A percentile compares a stretch with the other conserved stretches of the same genome.
Evolutionary conservation across 2,329 filamentous ascomycete genomes (phyloP).

Genomic region (Rhinocladiella mackenziei): DNA sequence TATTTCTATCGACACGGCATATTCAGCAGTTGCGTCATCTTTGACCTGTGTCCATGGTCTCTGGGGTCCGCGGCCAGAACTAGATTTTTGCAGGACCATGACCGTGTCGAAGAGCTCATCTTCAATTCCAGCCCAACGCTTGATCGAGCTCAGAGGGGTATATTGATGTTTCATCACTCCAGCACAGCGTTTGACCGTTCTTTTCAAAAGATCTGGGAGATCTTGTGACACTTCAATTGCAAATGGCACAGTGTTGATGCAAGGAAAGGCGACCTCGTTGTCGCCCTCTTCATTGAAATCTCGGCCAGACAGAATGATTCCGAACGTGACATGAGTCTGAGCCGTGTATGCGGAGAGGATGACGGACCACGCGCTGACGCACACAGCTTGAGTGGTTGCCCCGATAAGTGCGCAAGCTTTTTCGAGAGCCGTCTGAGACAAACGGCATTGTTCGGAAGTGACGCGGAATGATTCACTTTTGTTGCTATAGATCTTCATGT

Average conservation of each 20-base stretch:
- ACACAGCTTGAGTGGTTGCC: conserved; percentile 70
- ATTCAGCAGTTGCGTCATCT: conserved; percentile 59
- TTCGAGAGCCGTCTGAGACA: conserved; percentile 50
- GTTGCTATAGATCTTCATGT: conserved; percentile 61
- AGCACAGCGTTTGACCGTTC: conserved; percentile 64
- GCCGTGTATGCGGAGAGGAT: conserved; percentile 73
- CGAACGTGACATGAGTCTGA: conserved; percentile 70
- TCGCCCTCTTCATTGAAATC: conserved; percentile 56
- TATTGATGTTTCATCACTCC: conserved; percentile 66
- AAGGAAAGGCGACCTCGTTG: conserved; percentile 63
- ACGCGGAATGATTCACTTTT: conserved; percentile 35
- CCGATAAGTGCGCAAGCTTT: conserved; percentile 53
- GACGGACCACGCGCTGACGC: conserved; percentile 74
- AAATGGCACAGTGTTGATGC: conserved; percentile 75
- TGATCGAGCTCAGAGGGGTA: conserved; percentile 66
- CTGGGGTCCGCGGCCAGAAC: conserved; percentile 21
- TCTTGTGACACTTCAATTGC: conserved; percentile 53
- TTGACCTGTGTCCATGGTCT: conserved; percentile 57
- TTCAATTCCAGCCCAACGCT: conserved; percentile 64
- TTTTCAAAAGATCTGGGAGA: conserved; percentile 55
- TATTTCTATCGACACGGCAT: conserved; percentile 75
- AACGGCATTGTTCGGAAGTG: conserved; percentile 36
- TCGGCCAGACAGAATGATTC: conserved; percentile 73
- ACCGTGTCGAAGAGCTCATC: conserved; percentile 75
- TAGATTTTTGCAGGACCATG: conserved; percentile 71